Evolutionary conservation across 306 rosid species (phyloP).

Genomic region (Trifolium subterraneum): DNA sequence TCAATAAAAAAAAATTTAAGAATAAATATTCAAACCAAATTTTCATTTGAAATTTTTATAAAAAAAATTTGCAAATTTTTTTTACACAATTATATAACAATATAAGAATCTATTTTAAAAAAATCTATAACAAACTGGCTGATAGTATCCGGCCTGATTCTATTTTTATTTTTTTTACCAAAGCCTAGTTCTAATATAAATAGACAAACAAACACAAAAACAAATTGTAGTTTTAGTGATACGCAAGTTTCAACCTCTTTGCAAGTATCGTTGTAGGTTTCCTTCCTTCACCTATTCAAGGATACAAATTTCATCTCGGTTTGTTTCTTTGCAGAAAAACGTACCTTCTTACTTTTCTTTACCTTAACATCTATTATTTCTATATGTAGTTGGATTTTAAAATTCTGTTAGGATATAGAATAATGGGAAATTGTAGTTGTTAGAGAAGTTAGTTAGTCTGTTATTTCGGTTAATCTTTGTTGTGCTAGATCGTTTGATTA

Average conservation of each 20-base stretch:
- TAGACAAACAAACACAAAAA: not conserved
- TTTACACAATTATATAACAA: too few relatives aligned
- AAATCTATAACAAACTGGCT: too few relatives aligned
- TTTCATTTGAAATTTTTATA: too few relatives aligned
- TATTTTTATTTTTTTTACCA: not conserved
- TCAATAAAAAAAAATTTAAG: too few relatives aligned
- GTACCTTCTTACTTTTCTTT: not conserved
- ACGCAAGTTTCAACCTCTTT: not conserved
- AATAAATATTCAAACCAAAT: too few relatives aligned
- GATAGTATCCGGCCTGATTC: not conserved
- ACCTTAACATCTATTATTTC: not conserved
- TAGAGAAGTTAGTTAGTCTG: too few relatives aligned
- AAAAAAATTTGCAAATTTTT: too few relatives aligned
- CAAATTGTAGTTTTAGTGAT: not conserved
- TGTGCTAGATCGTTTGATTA: conserved; percentile 11
- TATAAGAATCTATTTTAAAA: too few relatives aligned
- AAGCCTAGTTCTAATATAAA: not conserved
- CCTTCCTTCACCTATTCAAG: not conserved
- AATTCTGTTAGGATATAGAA: not conserved
- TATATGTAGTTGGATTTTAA: not conserved
- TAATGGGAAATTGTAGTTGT: too few relatives aligned
- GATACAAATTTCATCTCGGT: not conserved
- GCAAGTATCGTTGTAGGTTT: not conserved
- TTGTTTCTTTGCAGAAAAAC: not conserved
- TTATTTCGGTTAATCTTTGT: conserved; percentile 9